Evolutionary conservation across 345 rosid species (phyloP), one percentile per base, ranked within the genome.

Genomic region (Eucalyptus marginata): DNA sequence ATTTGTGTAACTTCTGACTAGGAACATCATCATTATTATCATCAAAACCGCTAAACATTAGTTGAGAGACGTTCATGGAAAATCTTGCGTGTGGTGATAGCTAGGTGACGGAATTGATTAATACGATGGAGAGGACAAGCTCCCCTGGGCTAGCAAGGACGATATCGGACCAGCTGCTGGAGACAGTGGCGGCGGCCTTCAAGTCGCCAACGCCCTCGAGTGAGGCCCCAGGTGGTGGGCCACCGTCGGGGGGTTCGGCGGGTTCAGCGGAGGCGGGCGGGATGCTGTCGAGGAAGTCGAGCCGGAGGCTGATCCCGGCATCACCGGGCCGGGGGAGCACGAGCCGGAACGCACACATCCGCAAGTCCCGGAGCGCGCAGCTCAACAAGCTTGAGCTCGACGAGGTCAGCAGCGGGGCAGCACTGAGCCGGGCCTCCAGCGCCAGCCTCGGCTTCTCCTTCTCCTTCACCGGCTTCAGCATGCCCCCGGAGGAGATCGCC

Each of bases 351-450:
- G 90, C 96, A 29, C 96, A 96, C 92, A 96, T 96, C 80, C 92
- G 99, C 92, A 97, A 96, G 94, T 93, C 98, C 3, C 91, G 99
- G 89, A 97, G 99, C 56, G 97, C 98, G 40, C 99, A 97, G 79
- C 88, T 95, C 84, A 94, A 93, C 91, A 96, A 94, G 91, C 62
- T 93, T 13, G 98, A 96, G 86, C 56, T 95, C 76, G 99, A 98
- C 4, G 99, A 98, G 27, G 90, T 98, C 49, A 94, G 91, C 92
- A 96, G 96, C 56, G 97, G 99, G 2, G 98, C 98, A 2, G 99
- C 98, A 22, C 90, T 98, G 43, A 98, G 99, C 92, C 94, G 99
- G 54, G 99, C 99, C 11, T 98, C 99, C 3, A 98, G 99, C 46
- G 99, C 99, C 31, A 96, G 99, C 90, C 90, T 98, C 4, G 99